Evolutionary conservation across 2,329 filamentous ascomycete genomes (phyloP), one percentile per base, ranked within the genome.

Genomic region (Fusarium caatingaense): DNA sequence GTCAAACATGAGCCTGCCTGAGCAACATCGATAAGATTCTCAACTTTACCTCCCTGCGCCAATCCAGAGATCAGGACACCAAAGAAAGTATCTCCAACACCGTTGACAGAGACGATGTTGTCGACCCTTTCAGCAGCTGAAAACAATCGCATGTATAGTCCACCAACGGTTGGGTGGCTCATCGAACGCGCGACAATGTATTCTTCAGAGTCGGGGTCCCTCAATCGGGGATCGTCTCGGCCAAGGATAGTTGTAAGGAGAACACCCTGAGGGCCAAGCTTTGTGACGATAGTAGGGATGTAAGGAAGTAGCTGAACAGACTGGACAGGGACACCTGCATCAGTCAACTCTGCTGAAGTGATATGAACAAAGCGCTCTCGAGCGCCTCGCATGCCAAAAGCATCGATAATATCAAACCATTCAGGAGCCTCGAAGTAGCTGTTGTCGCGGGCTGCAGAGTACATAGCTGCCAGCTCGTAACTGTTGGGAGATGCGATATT

Each of bases 61-160:
- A 98, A 78, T 0, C 92, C 93, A 2, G 93, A 91, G n/a, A 97
- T 83, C 59, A 98, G 73, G 16, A 94, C 91, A 0, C 95, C 96
- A 11, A 97, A 84, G 78, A 98, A 94, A 0, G 96, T 98, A 80
- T 99, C 96, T 0, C 96, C 96, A 4, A 93, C 94, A 1, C 95
- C 96, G 78, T 98, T 98, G 12, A 98, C 95, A 48, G 93, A 97
- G 3, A 95, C 89, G 2, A 97, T 85, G 27, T 96, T 89, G 21
- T 86, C 81, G 0, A 97, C 85, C 18, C 83, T 81, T 76, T 92
- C 89, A 1, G 87, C 87, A 0, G 92, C 84, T 0, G 92, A 88
- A 77, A 93, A 92, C 21, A 88, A 71, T 34, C 87, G 79, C 90
- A 98, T 94, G 76, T 98, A 98, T 5, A 98, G 85, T 0, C 94